phyloP scores from a whole-genome alignment of 129 eudicot genomes.

The Helichrysum umbraculigerum region DNA sequence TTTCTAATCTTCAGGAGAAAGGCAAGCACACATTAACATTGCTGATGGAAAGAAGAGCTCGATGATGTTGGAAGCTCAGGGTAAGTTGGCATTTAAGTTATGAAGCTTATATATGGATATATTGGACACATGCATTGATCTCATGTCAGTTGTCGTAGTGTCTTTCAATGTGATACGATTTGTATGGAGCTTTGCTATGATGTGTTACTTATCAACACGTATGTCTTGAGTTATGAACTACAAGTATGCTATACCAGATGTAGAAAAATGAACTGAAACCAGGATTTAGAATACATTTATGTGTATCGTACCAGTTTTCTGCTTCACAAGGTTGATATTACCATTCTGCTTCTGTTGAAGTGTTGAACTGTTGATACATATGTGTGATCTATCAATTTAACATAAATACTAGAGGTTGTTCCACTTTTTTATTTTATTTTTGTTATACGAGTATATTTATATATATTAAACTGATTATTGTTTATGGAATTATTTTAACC shows the following conservation, averaged over 20 bases:
- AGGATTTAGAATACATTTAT: neutral
- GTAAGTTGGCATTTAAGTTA: slow-evolving; percentile 40
- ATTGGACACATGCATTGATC: slow-evolving; percentile 3
- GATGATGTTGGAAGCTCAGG: slow-evolving; percentile 82
- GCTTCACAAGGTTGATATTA: neutral
- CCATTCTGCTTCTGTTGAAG: neutral
- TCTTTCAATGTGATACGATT: neutral
- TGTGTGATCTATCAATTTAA: neutral
- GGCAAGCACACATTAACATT: slow-evolving; percentile 77
- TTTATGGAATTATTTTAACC: slow-evolving; percentile 7
- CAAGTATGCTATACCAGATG: neutral
- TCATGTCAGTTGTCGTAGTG: neutral
- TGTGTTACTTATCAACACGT: neutral
- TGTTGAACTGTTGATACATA: neutral
- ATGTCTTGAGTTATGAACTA: neutral
- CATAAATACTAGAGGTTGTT: neutral
- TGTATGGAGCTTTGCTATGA: neutral
- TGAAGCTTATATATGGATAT: neutral
- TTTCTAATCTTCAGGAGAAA: slow-evolving; percentile 57
- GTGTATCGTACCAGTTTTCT: neutral
- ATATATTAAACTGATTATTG: neutral
- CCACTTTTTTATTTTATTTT: neutral
- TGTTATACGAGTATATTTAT: too few relatives aligned
- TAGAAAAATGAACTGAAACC: neutral
- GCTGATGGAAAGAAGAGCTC: slow-evolving; percentile 83